Conservation (phyloP, 163 green algal species). For the Scenedesmus sp. region DNA sequence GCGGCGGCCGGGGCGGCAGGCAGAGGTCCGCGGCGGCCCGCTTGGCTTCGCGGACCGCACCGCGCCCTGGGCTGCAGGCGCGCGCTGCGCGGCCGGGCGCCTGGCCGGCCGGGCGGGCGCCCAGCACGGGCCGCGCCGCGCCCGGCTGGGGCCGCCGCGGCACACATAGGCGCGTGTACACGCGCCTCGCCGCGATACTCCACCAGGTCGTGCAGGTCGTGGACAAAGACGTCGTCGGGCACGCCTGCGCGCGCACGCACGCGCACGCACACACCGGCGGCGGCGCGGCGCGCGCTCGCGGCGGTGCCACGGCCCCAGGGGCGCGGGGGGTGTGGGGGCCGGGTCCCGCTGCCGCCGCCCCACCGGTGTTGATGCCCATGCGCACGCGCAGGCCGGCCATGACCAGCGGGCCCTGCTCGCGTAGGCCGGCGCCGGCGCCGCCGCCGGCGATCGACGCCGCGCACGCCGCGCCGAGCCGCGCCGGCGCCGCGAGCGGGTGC, state of each 20-base stretch:
- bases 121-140: no score
- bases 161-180: no score
- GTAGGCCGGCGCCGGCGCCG: not conserved
- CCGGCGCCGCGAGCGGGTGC: slow-evolving; percentile 25
- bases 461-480: slow-evolving; percentile 39
- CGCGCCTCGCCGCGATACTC: slow-evolving; percentile 59
- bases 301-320: no score
- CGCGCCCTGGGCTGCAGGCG: no score
- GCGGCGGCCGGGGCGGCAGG: no score
- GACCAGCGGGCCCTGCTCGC: slow-evolving; percentile 46
- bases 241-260: slow-evolving; percentile 47
- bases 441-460: not conserved
- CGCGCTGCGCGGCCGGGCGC: no score
- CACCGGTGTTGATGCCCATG: slow-evolving; percentile 71
- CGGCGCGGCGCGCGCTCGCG: no score
- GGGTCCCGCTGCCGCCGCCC: not conserved
- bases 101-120: no score
- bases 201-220: slow-evolving; percentile 64
- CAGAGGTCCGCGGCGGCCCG: no score
- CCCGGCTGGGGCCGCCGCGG: no score
- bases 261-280: no score
- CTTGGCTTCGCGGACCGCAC: not conserved
- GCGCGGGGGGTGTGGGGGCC: no score
- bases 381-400: slow-evolving; percentile 63
- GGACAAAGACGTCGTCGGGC: slow-evolving; percentile 65